These are phyloP conservation scores for Penicillium desertorum DNA, from an alignment of 495 filamentous ascomycete species.

Conservation along the genomic window DNA sequence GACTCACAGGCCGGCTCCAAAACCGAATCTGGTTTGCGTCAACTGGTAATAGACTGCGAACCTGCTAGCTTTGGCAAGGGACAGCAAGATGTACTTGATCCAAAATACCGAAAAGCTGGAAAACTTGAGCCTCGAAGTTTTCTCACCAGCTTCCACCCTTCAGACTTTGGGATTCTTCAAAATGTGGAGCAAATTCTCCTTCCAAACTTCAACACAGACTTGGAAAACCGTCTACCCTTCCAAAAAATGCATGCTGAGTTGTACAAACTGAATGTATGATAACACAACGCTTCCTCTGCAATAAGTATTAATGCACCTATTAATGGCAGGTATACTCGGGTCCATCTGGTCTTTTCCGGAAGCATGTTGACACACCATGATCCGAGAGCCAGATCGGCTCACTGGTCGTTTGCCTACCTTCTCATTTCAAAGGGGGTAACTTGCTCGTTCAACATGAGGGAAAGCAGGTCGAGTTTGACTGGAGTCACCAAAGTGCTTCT, in stretches of 20 bases:
- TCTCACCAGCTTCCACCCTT: slow-evolving; percentile 50
- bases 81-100: slow-evolving; percentile 48
- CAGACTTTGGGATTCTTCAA: slow-evolving; percentile 53
- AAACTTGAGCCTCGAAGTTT: slow-evolving; percentile 50
- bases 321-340: slow-evolving; percentile 45
- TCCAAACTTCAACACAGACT: slow-evolving; percentile 30
- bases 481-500: slow-evolving; percentile 27
- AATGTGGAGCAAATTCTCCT: slow-evolving; percentile 48
- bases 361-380: slow-evolving; percentile 58
- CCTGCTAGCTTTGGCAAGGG: slow-evolving; percentile 51
- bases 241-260: slow-evolving; percentile 44
- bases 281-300: not conserved
- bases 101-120: slow-evolving; percentile 49
- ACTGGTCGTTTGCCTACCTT: slow-evolving; percentile 55
- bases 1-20: not conserved
- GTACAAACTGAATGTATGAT: slow-evolving; percentile 57
- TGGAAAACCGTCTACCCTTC: slow-evolving; percentile 11
- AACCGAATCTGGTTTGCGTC: not conserved
- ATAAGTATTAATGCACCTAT: not conserved
- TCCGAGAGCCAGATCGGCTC: slow-evolving; percentile 51
- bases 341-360: slow-evolving; percentile 51
- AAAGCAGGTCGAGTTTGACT: slow-evolving; percentile 42
- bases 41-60: slow-evolving; percentile 37
- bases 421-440: slow-evolving; percentile 40
- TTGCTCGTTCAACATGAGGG: slow-evolving; percentile 26